Percentiles rank a stretch among this genome's conserved stretches.
These are phyloP conservation scores for Brassica balearica DNA, from an alignment of 441 rosid species.

Conservation along the genomic window DNA sequence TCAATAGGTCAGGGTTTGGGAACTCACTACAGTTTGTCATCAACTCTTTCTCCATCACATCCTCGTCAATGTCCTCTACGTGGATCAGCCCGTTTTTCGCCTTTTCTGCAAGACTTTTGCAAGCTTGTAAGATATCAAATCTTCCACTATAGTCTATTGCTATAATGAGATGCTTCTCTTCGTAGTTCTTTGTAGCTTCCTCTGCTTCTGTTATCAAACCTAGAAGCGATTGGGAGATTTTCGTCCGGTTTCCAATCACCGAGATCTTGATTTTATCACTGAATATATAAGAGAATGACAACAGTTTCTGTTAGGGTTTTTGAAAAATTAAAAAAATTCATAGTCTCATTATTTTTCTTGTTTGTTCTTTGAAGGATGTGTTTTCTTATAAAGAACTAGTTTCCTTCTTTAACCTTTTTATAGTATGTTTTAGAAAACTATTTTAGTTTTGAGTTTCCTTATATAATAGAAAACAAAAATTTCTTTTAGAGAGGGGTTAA, in stretches of 20 bases:
- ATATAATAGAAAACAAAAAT: not conserved
- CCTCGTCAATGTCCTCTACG: slow-evolving; percentile 38
- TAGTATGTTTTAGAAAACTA: not conserved
- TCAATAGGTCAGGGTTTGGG: slow-evolving; percentile 53
- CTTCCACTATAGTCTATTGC: slow-evolving; percentile 48
- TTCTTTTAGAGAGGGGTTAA: not conserved
- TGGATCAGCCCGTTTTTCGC: slow-evolving; percentile 30
- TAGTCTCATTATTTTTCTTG: not conserved
- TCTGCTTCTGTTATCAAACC: slow-evolving; percentile 30
- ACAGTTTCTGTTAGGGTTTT: not conserved
- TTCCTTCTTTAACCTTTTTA: not conserved
- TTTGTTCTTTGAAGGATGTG: not conserved
- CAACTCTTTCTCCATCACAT: slow-evolving; percentile 27
- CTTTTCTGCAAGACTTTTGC: slow-evolving; percentile 40
- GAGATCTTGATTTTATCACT: slow-evolving; percentile 36
- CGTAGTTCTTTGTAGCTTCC: slow-evolving; percentile 36
- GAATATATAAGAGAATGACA: not conserved
- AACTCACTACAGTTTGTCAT: slow-evolving; percentile 39
- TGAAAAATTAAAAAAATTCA: not conserved
- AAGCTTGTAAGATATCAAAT: slow-evolving; percentile 48
- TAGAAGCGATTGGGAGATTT: slow-evolving; percentile 24
- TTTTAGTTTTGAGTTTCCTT: not conserved
- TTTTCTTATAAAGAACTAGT: not conserved
- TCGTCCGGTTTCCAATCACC: slow-evolving; percentile 26
- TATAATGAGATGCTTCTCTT: slow-evolving; percentile 25